phyloP scores from a whole-genome alignment of 1,284 basidiomycete genomes.

The Tilletia walkeri region DNA sequence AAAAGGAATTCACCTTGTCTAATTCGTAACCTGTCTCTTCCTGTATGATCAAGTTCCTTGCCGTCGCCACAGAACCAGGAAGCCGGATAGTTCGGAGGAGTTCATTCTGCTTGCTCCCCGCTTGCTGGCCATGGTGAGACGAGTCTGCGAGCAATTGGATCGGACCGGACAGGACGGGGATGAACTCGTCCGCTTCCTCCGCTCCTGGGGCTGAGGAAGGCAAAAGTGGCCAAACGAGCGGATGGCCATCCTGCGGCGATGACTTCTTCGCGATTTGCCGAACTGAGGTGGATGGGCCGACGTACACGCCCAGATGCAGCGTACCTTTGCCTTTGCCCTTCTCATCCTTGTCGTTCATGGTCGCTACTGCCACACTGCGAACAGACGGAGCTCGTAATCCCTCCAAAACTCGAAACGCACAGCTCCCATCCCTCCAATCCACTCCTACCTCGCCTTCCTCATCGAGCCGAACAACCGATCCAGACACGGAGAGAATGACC shows the following conservation, averaged over 20 bases:
- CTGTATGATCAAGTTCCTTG: slow-evolving; percentile 14
- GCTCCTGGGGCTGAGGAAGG: background rate
- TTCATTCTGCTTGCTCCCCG: slow-evolving; percentile 6
- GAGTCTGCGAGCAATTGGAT: background rate
- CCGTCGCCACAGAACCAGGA: background rate
- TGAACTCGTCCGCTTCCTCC: slow-evolving; percentile 7
- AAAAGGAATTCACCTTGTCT: slow-evolving; percentile 20
- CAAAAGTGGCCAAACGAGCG: background rate
- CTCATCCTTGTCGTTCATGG: background rate
- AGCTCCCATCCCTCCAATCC: slow-evolving; percentile 6
- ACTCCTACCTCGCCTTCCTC: background rate
- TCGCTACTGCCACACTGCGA: background rate
- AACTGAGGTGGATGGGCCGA: background rate
- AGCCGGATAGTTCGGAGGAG: background rate
- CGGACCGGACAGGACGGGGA: slow-evolving; percentile 18
- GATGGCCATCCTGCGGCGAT: background rate
- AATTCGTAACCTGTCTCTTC: slow-evolving; percentile 24
- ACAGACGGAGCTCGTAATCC: background rate
- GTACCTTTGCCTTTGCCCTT: background rate
- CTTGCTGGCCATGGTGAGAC: background rate
- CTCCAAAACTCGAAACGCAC: background rate
- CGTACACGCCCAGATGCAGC: background rate
- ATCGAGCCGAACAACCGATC: background rate
- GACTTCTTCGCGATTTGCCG: background rate
- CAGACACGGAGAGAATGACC: background rate